phyloP scores from a whole-genome alignment of 2,329 filamentous ascomycete genomes.

The Neofusicoccum sp. region DNA sequence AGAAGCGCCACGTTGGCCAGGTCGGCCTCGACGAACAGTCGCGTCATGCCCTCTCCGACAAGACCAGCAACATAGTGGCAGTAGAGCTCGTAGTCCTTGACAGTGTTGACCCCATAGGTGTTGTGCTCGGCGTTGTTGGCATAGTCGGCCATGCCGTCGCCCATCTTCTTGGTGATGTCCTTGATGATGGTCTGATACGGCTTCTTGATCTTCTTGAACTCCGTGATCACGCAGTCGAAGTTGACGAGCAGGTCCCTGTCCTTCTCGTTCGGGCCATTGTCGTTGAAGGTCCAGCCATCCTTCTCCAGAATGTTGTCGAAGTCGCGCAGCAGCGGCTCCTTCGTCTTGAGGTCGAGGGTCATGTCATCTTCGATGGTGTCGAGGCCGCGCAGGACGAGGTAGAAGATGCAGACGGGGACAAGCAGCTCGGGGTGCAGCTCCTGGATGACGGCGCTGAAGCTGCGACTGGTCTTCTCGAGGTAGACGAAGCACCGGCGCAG shows the following conservation, averaged over 20 bases:
- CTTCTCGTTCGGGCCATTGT: conserved; percentile 87
- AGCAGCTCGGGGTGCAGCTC: conserved; percentile 94
- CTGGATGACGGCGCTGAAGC: conserved; percentile 89
- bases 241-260: conserved; percentile 88
- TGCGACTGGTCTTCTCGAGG: conserved; percentile 84
- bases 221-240: conserved; percentile 81
- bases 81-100: conserved; percentile 92
- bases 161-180: conserved; percentile 93
- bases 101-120: conserved; percentile 73
- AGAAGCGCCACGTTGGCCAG: conserved; percentile 84
- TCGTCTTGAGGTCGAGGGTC: conserved; percentile 76
- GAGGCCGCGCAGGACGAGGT: conserved; percentile 84
- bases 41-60: conserved; percentile 91
- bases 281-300: conserved; percentile 87
- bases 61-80: conserved; percentile 98
- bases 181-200: conserved; percentile 83
- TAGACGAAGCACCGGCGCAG: conserved; percentile 82
- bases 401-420: conserved; percentile 86
- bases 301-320: conserved; percentile 77
- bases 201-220: conserved; percentile 85
- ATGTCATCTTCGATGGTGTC: conserved; percentile 99
- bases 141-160: conserved; percentile 98
- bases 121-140: conserved; percentile 79
- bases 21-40: conserved; percentile 81
- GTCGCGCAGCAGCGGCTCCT: conserved; percentile 79